Evolutionary conservation across 2,329 filamentous ascomycete genomes (phyloP).

Genomic region (Neophaeococcomyces mojaviensis): DNA sequence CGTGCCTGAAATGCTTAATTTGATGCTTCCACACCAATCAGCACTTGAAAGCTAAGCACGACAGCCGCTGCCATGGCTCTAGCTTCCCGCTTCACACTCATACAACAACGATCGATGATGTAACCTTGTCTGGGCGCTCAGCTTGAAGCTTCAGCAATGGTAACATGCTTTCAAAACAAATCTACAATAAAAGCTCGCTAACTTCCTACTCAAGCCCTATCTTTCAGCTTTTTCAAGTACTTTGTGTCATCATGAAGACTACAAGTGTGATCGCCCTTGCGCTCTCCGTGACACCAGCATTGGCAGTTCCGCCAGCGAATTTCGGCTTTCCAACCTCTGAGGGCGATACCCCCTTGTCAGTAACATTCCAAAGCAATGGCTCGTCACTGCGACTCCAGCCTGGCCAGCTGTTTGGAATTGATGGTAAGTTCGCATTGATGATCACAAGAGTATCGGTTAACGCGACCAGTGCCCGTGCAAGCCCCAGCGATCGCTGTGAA

Average conservation of each 20-base stretch:
- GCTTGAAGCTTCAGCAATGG: no score
- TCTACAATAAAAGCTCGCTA: no score
- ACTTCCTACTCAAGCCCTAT: no score
- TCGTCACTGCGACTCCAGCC: constrained; percentile 11
- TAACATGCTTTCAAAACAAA: no score
- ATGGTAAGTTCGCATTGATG: constrained; percentile 6
- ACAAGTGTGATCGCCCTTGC: not conserved
- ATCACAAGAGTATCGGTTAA: constrained; percentile 2
- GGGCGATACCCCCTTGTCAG: constrained; percentile 14
- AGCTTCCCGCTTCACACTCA: no score
- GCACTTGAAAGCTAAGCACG: no score
- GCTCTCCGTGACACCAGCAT: not conserved
- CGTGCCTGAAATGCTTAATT: no score
- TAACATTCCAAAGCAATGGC: constrained; percentile 15
- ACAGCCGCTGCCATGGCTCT: no score
- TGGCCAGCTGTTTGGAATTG: constrained; percentile 16
- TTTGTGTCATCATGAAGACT: not conserved
- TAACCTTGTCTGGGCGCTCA: no score
- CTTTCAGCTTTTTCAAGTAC: no score
- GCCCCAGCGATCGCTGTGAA: constrained; percentile 16
- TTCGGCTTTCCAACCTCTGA: constrained; percentile 18
- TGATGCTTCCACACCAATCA: no score
- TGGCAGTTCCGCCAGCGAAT: constrained; percentile 17
- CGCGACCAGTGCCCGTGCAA: constrained; percentile 12
- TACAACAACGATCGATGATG: no score